Evolutionary conservation across 495 filamentous ascomycete species (phyloP), one percentile per base, ranked within the genome.

Genomic region (Chaetomium fimeti): DNA sequence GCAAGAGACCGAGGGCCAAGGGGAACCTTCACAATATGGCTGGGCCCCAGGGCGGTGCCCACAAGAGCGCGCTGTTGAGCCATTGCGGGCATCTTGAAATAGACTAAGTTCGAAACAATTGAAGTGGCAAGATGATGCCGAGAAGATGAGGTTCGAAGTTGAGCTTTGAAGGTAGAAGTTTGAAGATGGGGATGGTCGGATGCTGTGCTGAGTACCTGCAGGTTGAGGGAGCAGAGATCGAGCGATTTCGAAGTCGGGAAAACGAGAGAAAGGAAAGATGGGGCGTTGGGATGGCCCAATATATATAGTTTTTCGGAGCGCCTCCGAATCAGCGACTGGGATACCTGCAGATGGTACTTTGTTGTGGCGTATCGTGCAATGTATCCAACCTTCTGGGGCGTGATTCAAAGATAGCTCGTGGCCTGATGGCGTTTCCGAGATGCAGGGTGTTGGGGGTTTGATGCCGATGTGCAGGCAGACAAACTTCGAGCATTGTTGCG

Each of bases 1-100:
- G 71, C 66, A 0, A 81, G 70, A 48, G 77, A 69, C 47, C 73
- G 75, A 25, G 76, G 66, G 9, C 68, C 55, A 42, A 51, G 18
- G 24, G 25, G 25, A 22, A 40, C 2, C 54, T 62, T 13, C 40
- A 43, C 40, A 24, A 13, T 9, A 11, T 5, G 15, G 43, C 43
- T 7, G 43, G 43, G 43, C 7, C 43, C 43, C 43, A 47, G 43
- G 43, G 43, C 1, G 4, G 15, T 47, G 5, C n/a, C 4, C 43
- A 47, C 43, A 15, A 36, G 32, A 36, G 32, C 12, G 5, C 32
- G 32, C 12, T 36, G 13, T 42, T 5, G 32, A 40, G 27, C 11
- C 38, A 51, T 58, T 24, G 20, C 20, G 38, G 24, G 38, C 42
- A 48, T 27, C 56, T 43, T 43, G 40, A 43, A 43, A 3, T 43